Percentiles rank a stretch among this genome's conserved stretches.
Conservation (phyloP, 768 basidiomycete species). For the Imleria badia region DNA sequence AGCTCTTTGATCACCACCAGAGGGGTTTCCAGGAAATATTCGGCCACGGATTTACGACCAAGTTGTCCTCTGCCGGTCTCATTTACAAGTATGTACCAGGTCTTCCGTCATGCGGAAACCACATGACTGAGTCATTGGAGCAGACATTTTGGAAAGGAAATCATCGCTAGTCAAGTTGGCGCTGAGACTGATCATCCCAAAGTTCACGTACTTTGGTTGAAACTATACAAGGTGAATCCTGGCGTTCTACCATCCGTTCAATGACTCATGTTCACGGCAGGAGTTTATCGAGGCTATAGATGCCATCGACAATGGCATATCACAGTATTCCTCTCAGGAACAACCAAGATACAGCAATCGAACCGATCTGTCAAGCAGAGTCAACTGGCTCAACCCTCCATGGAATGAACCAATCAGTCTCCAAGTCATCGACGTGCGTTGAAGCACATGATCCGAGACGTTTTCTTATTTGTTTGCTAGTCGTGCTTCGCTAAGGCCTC, state of each 20-base stretch:
- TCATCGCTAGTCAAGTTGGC: slow-evolving; percentile 65
- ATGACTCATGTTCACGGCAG: slow-evolving; percentile 35
- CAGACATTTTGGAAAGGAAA: slow-evolving; percentile 87
- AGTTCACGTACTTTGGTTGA: slow-evolving; percentile 78
- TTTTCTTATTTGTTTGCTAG: slow-evolving; percentile 38
- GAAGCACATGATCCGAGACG: neutral
- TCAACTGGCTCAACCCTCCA: slow-evolving; percentile 80
- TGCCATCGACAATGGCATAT: slow-evolving; percentile 93
- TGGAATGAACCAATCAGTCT: slow-evolving; percentile 85
- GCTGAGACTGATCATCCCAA: slow-evolving; percentile 55
- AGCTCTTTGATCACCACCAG: slow-evolving; percentile 95
- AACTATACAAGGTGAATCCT: slow-evolving; percentile 72
- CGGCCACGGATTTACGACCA: slow-evolving; percentile 83
- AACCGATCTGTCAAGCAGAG: slow-evolving; percentile 84
- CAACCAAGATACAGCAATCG: slow-evolving; percentile 69
- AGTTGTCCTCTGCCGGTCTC: slow-evolving; percentile 89
- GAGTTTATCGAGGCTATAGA: slow-evolving; percentile 95
- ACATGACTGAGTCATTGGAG: neutral
- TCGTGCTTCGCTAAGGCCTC: slow-evolving; percentile 78
- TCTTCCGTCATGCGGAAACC: neutral
- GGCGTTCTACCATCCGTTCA: neutral
- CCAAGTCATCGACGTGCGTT: slow-evolving; percentile 69
- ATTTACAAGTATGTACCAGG: slow-evolving; percentile 80
- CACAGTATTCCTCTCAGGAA: slow-evolving; percentile 69
- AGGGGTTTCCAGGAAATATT: slow-evolving; percentile 90